Base-by-base conservation (phyloP, 441 rosid genomes). In the Gossypium trilobum region DNA sequence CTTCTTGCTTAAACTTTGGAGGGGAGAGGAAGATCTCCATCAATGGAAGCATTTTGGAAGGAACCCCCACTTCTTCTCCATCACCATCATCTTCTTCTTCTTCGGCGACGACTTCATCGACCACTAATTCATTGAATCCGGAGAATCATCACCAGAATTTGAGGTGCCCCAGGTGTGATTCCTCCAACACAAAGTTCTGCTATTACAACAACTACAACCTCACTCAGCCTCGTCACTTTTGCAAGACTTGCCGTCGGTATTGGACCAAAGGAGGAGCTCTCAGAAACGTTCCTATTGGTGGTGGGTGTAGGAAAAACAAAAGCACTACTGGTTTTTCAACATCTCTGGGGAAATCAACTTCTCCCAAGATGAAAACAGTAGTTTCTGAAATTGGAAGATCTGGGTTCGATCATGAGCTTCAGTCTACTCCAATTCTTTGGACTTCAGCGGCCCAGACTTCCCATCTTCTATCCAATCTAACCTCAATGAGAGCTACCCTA, bases 191-290 rank as follows among this genome's bases (percentile, higher is more conserved):
- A 54, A 89, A 89, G 82, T 89, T 89, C 76, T 89, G 94, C 62
- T 89, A 89, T 83, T 89, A 87, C 81, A 89, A 89, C 88, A 89
- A 89, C 82, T 89, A 89, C 75, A 89, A 87, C 57, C 92, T 89
- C 75, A 86, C 92, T 29, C 95, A 89, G 85, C 95, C 95, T 33
- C 92, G 95, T 57, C 87, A 89, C 79, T 89, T 89, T 78, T 89
- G 95, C 84, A 89, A 89, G 89, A 86, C 92, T 4, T 89, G 95
- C 69, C 95, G 95, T 66, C 88, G 95, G 0, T 89, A 89, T 75
- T 89, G 95, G 95, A 89, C 95, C 7, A 87, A 85, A 79, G 95
- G 95, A 2, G 95, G 95, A 16, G 87, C 91, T 5, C 84, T 89
- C 1, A 74, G 95, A 64, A 89, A 85, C 17, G 89, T 89, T 29